Percentiles rank a stretch among this genome's conserved stretches.
These are phyloP conservation scores for Hemisphaericaspora lyxosophila DNA, from an alignment of 1,139 yeast genomes.

Conservation along the genomic window DNA sequence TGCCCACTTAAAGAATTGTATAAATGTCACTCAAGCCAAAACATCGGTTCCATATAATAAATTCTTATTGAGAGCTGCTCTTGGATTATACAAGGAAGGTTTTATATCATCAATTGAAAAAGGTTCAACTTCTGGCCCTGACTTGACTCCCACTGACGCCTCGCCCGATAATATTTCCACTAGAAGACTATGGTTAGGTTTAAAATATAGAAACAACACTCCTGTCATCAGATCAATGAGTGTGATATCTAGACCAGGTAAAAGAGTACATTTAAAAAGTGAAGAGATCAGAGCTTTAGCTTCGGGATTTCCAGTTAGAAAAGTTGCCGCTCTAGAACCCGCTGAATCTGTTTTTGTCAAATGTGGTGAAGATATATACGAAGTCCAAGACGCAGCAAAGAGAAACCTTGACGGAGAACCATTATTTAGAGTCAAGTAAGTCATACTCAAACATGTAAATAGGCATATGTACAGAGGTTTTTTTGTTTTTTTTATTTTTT, in stretches of 20 bases:
- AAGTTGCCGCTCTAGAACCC: slow-evolving; percentile 79
- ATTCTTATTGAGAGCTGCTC: slow-evolving; percentile 77
- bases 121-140: slow-evolving; percentile 93
- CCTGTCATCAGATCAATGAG: slow-evolving; percentile 75
- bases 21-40: slow-evolving; percentile 68
- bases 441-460: neutral
- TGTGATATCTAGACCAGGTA: slow-evolving; percentile 82
- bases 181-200: slow-evolving; percentile 86
- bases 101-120: slow-evolving; percentile 80
- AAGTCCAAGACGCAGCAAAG: slow-evolving; percentile 81
- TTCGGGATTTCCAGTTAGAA: slow-evolving; percentile 71
- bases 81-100: slow-evolving; percentile 88
- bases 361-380: slow-evolving; percentile 51
- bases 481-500: too few relatives aligned
- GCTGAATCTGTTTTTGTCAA: slow-evolving; percentile 82
- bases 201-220: slow-evolving; percentile 79
- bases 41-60: slow-evolving; percentile 86
- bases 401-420: slow-evolving; percentile 74
- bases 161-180: slow-evolving; percentile 86
- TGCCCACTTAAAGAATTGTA: slow-evolving; percentile 86
- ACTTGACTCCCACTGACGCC: slow-evolving; percentile 66
- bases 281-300: slow-evolving; percentile 73
- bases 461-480: slow-evolving; percentile 1
- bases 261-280: slow-evolving; percentile 62
- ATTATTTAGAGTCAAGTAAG: slow-evolving; percentile 70